phyloP scores from a whole-genome alignment of 345 rosid species.

The Excoecaria agallocha region DNA sequence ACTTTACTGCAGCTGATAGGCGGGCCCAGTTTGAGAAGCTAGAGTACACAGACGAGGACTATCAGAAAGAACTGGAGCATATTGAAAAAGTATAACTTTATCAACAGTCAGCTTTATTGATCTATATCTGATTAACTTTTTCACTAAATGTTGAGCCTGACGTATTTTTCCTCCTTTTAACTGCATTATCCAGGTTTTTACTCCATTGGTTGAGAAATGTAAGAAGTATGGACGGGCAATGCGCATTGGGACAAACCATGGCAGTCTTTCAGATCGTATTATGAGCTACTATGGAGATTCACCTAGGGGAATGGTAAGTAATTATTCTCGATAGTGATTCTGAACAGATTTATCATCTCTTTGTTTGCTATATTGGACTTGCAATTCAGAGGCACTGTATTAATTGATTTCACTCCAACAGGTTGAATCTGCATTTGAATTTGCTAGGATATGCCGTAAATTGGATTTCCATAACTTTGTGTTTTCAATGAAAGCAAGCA shows the following conservation, averaged over 20 bases:
- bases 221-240: constrained; percentile 94
- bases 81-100: constrained; percentile 64
- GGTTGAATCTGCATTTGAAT: constrained; percentile 99
- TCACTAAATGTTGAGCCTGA: neutral
- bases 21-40: constrained; percentile 86
- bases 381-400: constrained; percentile 17
- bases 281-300: constrained; percentile 99
- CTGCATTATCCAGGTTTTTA: constrained; percentile 56
- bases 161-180: constrained; percentile 9
- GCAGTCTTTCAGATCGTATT: constrained; percentile 98
- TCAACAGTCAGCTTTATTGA: neutral
- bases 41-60: constrained; percentile 93
- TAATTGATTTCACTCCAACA: constrained; percentile 36
- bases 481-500: constrained; percentile 99
- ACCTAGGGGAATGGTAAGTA: constrained; percentile 91
- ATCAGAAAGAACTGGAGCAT: constrained; percentile 90
- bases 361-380: constrained; percentile 17
- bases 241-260: constrained; percentile 99
- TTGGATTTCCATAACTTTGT: constrained; percentile 94
- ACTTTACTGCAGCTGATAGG: constrained; percentile 75
- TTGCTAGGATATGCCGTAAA: constrained; percentile 91
- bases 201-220: constrained; percentile 97
- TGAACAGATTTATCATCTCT: constrained; percentile 8
- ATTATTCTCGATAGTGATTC: constrained; percentile 18
- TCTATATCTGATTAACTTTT: neutral